A percentile compares a stretch with the other conserved stretches of the same genome.
phyloP scores from a whole-genome alignment of 148 eudicot genomes.

The Mesembryanthemum crystallinum region DNA sequence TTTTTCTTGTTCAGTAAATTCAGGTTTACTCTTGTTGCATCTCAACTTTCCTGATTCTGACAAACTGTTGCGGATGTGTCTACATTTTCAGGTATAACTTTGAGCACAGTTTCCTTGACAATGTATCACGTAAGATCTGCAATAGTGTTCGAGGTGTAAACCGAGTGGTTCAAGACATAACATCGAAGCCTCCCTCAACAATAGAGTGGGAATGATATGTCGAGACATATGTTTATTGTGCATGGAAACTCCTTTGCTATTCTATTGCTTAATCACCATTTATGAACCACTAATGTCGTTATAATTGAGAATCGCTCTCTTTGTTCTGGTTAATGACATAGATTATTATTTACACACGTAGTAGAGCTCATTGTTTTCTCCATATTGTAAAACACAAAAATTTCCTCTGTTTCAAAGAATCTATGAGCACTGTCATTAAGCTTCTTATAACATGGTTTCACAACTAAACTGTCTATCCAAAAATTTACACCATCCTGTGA shows the following conservation, averaged over 20 bases:
- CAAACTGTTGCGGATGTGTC: neutral
- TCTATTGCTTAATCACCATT: constrained; percentile 18
- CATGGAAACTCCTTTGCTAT: neutral
- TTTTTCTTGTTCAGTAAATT: neutral
- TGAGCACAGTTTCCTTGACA: constrained; percentile 73
- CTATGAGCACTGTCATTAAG: too few relatives aligned
- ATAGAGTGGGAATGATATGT: constrained; percentile 85
- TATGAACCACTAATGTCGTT: neutral
- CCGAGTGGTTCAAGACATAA: constrained; percentile 85
- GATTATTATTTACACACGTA: too few relatives aligned
- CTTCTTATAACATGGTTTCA: neutral
- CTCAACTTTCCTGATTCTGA: neutral
- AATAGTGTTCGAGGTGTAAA: constrained; percentile 82
- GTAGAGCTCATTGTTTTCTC: neutral
- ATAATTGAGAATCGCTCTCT: neutral
- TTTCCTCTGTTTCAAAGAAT: neutral
- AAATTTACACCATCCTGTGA: neutral
- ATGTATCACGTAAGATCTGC: constrained; percentile 77
- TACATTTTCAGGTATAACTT: constrained; percentile 69
- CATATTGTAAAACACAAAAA: neutral
- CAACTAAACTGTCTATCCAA: neutral
- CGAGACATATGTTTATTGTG: neutral
- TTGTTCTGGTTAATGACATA: too few relatives aligned
- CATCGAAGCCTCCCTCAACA: constrained; percentile 98
- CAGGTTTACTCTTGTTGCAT: neutral